Base-by-base conservation (phyloP, 768 basidiomycete species). In the Harrya chromipes region DNA sequence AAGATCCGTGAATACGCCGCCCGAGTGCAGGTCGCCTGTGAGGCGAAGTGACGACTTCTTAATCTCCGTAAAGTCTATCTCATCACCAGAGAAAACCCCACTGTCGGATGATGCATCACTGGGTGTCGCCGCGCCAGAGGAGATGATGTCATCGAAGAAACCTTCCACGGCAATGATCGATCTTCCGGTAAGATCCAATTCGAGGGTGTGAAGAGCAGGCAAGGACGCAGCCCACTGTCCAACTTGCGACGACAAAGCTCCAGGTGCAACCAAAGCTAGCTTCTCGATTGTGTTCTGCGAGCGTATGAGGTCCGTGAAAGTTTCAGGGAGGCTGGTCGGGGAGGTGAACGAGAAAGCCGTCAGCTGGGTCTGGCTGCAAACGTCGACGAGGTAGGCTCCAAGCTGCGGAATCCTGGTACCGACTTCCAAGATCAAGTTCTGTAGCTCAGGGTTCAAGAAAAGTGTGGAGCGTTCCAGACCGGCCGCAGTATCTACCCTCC, bases 21-120 rank as follows among this genome's bases (percentile, higher is more conserved):
- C 75, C 41, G 78, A 73, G 36, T 73, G 75, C 44, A 79, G 67
- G 61, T 85, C 83, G 21, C 78, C 81, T 6, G 83, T 84, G 54
- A 87, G 69, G 50, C 79, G 78, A 57, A 84, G 74, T 19, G 78
- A 75, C 21, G 85, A 84, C 68, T 84, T 87, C 58, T 84, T 82
- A 49, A 85, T 80, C 51, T 85, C 82, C 35, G 83, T 79, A 57
- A 89, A 88, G 64, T 90, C 88, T 50, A 83, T 70, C 55, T 90
- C 87, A 54, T 88, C 86, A 43, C 77, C 80, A 46, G 86, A 87
- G 71, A 86, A 88, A 52, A 89, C 80, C 36, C 87, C 85, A 57
- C 84, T 87, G 66, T 90, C 87, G 36, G 77, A 83, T 44, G 85
- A 82, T 13, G 81, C 75, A 11, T 85, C 86, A 54, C 75, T 81